A percentile compares a stretch with the other conserved stretches of the same genome.
Evolutionary conservation across 345 rosid genomes (phyloP).

Genomic region (Citrus cavaleriei): DNA sequence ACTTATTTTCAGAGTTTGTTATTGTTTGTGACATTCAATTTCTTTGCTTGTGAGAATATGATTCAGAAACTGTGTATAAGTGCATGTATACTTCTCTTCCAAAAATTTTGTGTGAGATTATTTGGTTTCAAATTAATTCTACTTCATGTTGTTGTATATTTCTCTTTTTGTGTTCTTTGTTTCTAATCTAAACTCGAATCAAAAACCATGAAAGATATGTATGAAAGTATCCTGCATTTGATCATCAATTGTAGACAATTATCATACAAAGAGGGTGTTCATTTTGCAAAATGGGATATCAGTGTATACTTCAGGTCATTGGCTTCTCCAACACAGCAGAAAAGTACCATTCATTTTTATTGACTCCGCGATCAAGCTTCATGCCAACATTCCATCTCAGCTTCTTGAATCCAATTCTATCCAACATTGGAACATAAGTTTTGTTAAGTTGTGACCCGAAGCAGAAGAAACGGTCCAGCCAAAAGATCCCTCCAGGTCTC

Average conservation of each 20-base stretch:
- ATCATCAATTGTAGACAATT: background rate
- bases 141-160: background rate
- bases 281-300: background rate
- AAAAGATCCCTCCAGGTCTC: constrained; percentile 54
- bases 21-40: background rate
- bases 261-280: background rate
- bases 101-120: background rate
- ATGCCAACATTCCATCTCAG: constrained; percentile 39
- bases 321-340: constrained; percentile 52
- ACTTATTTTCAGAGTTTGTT: background rate
- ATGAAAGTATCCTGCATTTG: background rate
- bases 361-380: constrained; percentile 33
- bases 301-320: constrained; percentile 17
- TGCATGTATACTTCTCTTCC: background rate
- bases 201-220: background rate
- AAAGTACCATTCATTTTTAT: constrained; percentile 42
- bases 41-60: background rate
- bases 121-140: background rate
- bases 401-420: constrained; percentile 38
- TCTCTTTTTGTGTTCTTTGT: background rate
- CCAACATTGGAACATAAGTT: constrained; percentile 37
- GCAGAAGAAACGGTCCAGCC: constrained; percentile 61
- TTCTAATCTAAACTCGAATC: background rate
- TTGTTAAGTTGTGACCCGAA: constrained; percentile 40
- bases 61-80: background rate